Percentiles rank a stretch among this genome's conserved stretches.
Evolutionary conservation across 352 stramenopile genomes (phyloP).

Genomic region (Phytopythium montanum): DNA sequence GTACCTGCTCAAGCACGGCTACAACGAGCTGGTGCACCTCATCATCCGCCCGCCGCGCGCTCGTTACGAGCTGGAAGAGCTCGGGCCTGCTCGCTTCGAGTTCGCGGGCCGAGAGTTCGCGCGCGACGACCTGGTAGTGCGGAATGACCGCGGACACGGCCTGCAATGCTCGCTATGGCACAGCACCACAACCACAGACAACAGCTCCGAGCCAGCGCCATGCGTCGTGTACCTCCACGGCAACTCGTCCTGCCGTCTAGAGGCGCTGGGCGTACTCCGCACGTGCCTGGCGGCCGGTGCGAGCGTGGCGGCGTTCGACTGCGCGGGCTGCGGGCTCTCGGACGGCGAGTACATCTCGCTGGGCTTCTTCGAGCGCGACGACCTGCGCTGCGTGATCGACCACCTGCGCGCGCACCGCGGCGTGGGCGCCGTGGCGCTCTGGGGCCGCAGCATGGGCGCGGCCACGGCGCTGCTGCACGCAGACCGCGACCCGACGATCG

Average conservation of each 20-base stretch:
- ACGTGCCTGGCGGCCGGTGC: slow-evolving; percentile 91
- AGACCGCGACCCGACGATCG: slow-evolving; percentile 95
- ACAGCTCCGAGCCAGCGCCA: slow-evolving; percentile 34
- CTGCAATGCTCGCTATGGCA: slow-evolving; percentile 96
- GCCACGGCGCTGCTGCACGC: slow-evolving; percentile 97
- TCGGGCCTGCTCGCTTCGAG: slow-evolving; percentile 90
- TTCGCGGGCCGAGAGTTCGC: slow-evolving; percentile 88
- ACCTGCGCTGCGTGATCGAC: slow-evolving; percentile 88
- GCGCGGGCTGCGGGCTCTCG: slow-evolving; percentile 93
- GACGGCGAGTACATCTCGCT: slow-evolving; percentile 98
- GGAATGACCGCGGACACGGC: slow-evolving; percentile 74
- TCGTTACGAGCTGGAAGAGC: slow-evolving; percentile 86
- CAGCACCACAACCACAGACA: slow-evolving; percentile 34
- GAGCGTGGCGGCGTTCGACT: slow-evolving; percentile 97
- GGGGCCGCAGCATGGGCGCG: slow-evolving; percentile 97
- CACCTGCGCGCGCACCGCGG: slow-evolving; percentile 90
- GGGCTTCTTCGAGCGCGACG: slow-evolving; percentile 94
- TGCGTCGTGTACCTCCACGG: slow-evolving; percentile 98
- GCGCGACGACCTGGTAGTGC: slow-evolving; percentile 89
- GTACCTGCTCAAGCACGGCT: slow-evolving; percentile 87
- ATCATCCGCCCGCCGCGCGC: slow-evolving; percentile 96
- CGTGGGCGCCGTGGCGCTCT: slow-evolving; percentile 95
- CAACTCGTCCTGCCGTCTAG: slow-evolving; percentile 95
- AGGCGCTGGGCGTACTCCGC: slow-evolving; percentile 90
- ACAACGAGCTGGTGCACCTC: slow-evolving; percentile 95